phyloP scores from a whole-genome alignment of 1,139 yeast genomes.

The Suhomyces kunorum region DNA sequence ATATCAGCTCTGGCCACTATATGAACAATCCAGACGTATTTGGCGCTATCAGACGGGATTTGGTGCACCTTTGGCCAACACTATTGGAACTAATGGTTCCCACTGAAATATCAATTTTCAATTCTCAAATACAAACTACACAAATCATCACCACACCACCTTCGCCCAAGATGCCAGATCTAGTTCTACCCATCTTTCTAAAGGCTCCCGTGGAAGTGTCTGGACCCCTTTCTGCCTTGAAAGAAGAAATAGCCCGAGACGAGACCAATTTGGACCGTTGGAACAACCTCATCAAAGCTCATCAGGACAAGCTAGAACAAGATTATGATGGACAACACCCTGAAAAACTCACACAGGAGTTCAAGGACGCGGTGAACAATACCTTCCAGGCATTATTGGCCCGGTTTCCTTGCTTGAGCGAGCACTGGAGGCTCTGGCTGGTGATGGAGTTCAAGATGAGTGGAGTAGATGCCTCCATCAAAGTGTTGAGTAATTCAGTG shows the following conservation, averaged over 20 bases:
- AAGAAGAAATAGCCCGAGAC: constrained; percentile 11
- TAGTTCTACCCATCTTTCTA: constrained; percentile 1
- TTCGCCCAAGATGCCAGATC: not conserved
- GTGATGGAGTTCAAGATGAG: constrained; percentile 54
- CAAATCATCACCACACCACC: not conserved
- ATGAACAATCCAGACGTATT: too few species aligned
- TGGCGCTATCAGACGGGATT: too few species aligned
- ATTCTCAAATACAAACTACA: too few species aligned
- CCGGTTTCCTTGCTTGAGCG: constrained; percentile 57
- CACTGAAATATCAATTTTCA: not conserved
- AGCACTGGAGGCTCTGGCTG: constrained; percentile 62
- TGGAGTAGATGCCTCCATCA: constrained; percentile 54
- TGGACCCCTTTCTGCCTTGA: not conserved
- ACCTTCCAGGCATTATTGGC: constrained; percentile 32
- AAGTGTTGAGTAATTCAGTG: constrained; percentile 48
- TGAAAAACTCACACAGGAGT: constrained; percentile 18
- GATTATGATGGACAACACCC: constrained; percentile 12
- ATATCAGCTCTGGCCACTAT: too few species aligned
- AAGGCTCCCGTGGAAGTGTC: not conserved
- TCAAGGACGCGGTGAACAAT: constrained; percentile 21
- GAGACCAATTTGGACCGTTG: constrained; percentile 34
- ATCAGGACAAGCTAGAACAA: constrained; percentile 24
- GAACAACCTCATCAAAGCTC: constrained; percentile 30
- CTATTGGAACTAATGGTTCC: too few species aligned
- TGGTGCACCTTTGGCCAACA: too few species aligned